Evolutionary conservation across 345 rosid species (phyloP).

Genomic region (Hirschfeldia incana): DNA sequence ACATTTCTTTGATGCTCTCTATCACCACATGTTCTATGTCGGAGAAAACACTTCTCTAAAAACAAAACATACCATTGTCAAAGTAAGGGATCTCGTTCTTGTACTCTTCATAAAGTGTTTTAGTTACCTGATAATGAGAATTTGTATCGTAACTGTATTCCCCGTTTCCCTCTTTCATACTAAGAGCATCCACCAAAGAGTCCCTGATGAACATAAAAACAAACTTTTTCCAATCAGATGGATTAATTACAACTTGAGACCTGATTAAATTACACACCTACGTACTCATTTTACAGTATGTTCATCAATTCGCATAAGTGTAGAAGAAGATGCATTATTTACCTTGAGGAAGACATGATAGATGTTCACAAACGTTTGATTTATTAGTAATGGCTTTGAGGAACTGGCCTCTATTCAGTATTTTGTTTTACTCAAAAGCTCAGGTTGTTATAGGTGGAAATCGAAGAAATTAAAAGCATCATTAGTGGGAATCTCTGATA

Average conservation of each 20-base stretch:
- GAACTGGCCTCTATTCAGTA: background rate
- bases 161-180: conserved; percentile 2
- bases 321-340: background rate
- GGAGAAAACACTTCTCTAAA: background rate
- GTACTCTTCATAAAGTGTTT: too few relatives aligned
- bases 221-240: background rate
- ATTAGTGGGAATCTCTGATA: too few relatives aligned
- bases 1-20: background rate
- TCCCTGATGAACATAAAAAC: background rate
- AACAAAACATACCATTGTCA: background rate
- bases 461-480: too few relatives aligned
- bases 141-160: background rate
- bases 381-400: background rate
- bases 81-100: too few relatives aligned
- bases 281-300: background rate
- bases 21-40: background rate
- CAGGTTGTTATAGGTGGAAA: too few relatives aligned
- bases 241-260: background rate
- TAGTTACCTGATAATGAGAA: conserved; percentile 1
- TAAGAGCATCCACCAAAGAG: background rate
- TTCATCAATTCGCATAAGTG: background rate
- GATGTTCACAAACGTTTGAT: background rate
- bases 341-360: background rate
- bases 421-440: too few relatives aligned
- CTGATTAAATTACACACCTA: background rate